phyloP scores from a whole-genome alignment of 495 filamentous ascomycete genomes.

The Hyaloscypha finlandica region DNA sequence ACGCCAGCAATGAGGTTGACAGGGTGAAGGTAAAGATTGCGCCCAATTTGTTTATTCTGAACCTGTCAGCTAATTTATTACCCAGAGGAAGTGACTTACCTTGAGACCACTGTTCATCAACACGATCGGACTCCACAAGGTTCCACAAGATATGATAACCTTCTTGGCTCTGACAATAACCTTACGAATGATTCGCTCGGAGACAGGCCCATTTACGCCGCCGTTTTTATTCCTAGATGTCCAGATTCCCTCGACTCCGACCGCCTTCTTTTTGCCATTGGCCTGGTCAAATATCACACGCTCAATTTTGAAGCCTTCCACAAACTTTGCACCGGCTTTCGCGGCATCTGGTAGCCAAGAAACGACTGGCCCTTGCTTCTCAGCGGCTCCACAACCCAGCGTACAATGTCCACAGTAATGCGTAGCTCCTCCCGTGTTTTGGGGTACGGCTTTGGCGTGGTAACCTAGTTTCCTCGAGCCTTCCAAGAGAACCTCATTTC shows the following conservation, averaged over 20 bases:
- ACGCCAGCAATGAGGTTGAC: constrained; percentile 59
- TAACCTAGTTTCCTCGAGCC: constrained; percentile 78
- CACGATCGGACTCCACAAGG: constrained; percentile 73
- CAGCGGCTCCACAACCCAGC: constrained; percentile 68
- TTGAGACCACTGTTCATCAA: constrained; percentile 70
- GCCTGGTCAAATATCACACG: constrained; percentile 65
- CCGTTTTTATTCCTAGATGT: constrained; percentile 65
- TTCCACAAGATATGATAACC: constrained; percentile 75
- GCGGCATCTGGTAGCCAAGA: constrained; percentile 79
- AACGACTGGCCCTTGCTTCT: constrained; percentile 77
- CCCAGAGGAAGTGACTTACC: constrained; percentile 35
- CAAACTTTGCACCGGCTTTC: constrained; percentile 70
- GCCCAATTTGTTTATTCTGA: constrained; percentile 81
- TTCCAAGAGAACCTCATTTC: constrained; percentile 69
- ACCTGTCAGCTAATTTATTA: constrained; percentile 22
- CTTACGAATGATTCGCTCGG: constrained; percentile 49
- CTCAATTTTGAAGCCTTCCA: constrained; percentile 74
- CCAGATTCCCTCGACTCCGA: constrained; percentile 73
- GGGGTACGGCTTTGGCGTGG: constrained; percentile 67
- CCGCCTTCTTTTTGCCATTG: constrained; percentile 57
- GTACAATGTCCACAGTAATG: constrained; percentile 83
- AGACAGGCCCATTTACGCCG: constrained; percentile 50
- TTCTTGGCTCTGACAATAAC: constrained; percentile 78
- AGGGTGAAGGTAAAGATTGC: constrained; percentile 81
- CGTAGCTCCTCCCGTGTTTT: constrained; percentile 70